A percentile compares a stretch with the other conserved stretches of the same genome.
phyloP scores from a whole-genome alignment of 148 eudicot species.

The Cornus florida region DNA sequence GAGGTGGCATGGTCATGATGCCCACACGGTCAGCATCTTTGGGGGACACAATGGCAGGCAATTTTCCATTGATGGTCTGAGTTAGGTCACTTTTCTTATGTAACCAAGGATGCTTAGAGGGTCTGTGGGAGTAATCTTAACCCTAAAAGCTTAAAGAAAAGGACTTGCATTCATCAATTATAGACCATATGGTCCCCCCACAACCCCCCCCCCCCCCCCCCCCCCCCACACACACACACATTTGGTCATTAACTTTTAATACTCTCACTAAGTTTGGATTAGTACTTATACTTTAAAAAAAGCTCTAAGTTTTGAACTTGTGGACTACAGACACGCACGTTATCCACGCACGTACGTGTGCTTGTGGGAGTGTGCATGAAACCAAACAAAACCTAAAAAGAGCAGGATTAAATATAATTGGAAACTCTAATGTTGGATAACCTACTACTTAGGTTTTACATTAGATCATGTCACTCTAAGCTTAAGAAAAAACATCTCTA shows the following conservation, averaged over 20 bases:
- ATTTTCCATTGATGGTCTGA: conserved; percentile 6
- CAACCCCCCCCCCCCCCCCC: no score
- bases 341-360: conserved; percentile 29
- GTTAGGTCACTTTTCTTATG: conserved; percentile 10
- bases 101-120: background rate
- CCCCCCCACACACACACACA: no score
- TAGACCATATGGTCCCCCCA: conserved; percentile 28
- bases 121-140: conserved; percentile 1
- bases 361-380: conserved; percentile 24
- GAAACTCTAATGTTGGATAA: conserved; percentile 12
- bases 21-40: no score
- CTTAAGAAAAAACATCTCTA: background rate
- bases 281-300: conserved; percentile 7
- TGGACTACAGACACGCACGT: conserved; percentile 19
- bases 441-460: conserved; percentile 9
- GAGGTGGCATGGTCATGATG: background rate
- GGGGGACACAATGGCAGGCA: background rate
- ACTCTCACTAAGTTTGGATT: conserved; percentile 18
- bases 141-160: conserved; percentile 13
- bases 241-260: conserved; percentile 21
- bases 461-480: background rate
- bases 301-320: conserved; percentile 14
- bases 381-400: conserved; percentile 39
- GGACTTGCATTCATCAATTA: conserved; percentile 12
- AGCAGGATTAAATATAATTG: background rate